phyloP scores from a whole-genome alignment of 768 basidiomycete genomes.

The Tylopilus subfusipes region DNA sequence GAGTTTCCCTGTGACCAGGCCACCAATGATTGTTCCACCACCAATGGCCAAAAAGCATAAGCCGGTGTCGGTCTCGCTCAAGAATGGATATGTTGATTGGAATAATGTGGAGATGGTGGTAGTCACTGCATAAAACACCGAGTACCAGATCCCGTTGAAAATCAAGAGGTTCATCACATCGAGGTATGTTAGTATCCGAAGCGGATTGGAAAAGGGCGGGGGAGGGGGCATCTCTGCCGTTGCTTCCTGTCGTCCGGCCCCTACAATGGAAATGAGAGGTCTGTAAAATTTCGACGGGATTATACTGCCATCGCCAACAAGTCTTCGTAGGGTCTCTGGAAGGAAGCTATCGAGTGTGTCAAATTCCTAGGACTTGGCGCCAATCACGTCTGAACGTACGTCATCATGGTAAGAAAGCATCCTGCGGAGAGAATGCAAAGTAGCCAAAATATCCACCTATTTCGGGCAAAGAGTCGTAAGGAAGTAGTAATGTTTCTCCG shows the following conservation, averaged over 20 bases:
- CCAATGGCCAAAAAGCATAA: conserved; percentile 78
- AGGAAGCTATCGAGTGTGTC: conserved; percentile 18
- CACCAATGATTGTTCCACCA: conserved; percentile 63
- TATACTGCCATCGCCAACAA: conserved; percentile 31
- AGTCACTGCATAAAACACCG: conserved; percentile 48
- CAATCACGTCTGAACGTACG: conserved; percentile 4
- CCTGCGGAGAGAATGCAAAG: conserved; percentile 16
- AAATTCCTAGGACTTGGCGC: not conserved
- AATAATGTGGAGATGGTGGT: conserved; percentile 49
- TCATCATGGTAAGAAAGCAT: conserved; percentile 12
- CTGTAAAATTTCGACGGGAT: conserved; percentile 24
- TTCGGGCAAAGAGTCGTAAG: not conserved
- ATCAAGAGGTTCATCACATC: conserved; percentile 39
- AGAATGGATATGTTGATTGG: conserved; percentile 46
- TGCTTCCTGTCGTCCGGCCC: conserved; percentile 18
- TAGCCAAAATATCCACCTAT: conserved; percentile 24
- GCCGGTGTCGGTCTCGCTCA: conserved; percentile 54
- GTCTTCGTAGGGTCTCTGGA: conserved; percentile 17
- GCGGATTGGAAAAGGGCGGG: conserved; percentile 35
- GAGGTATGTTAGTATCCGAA: conserved; percentile 36
- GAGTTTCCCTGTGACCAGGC: conserved; percentile 54
- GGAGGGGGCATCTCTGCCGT: conserved; percentile 3
- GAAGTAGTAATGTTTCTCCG: not conserved
- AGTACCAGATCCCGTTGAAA: conserved; percentile 53
- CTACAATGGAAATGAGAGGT: conserved; percentile 26